A percentile compares a stretch with the other conserved stretches of the same genome.
These are phyloP conservation scores for Telfairia occidentalis DNA, from an alignment of 331 rosid species.

Conservation along the genomic window DNA sequence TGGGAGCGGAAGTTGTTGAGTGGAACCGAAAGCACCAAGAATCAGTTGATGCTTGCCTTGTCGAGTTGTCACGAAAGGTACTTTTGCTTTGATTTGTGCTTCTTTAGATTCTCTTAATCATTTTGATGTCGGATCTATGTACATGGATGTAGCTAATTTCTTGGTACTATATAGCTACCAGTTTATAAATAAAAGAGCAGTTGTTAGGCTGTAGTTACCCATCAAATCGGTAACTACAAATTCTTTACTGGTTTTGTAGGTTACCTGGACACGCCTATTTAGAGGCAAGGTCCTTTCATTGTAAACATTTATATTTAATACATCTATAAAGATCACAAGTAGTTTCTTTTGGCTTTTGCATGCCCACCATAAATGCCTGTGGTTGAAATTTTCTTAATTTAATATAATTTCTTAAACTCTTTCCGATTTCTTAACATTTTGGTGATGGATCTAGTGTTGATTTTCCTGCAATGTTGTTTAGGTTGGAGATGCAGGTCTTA, in stretches of 20 bases:
- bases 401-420: not conserved
- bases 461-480: conserved; percentile 24
- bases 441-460: conserved; percentile 5
- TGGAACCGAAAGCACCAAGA: conserved; percentile 26
- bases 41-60: conserved; percentile 29
- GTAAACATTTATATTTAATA: not conserved
- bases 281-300: not conserved
- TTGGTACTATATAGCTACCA: not conserved
- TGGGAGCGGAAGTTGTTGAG: conserved; percentile 25
- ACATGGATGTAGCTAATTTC: not conserved
- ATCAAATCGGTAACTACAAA: not conserved
- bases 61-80: conserved; percentile 30
- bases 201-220: not conserved
- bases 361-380: not conserved
- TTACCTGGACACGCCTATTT: not conserved
- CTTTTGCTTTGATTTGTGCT: not conserved
- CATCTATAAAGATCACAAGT: not conserved
- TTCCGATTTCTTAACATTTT: not conserved
- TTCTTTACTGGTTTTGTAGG: not conserved
- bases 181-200: not conserved
- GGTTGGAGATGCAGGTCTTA: conserved; percentile 67
- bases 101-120: conserved; percentile 5
- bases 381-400: not conserved
- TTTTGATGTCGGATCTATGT: not conserved
- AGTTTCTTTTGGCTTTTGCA: not conserved